Conservation (phyloP, 2,329 filamentous ascomycete species). For the Botrytis cinerea region DNA sequence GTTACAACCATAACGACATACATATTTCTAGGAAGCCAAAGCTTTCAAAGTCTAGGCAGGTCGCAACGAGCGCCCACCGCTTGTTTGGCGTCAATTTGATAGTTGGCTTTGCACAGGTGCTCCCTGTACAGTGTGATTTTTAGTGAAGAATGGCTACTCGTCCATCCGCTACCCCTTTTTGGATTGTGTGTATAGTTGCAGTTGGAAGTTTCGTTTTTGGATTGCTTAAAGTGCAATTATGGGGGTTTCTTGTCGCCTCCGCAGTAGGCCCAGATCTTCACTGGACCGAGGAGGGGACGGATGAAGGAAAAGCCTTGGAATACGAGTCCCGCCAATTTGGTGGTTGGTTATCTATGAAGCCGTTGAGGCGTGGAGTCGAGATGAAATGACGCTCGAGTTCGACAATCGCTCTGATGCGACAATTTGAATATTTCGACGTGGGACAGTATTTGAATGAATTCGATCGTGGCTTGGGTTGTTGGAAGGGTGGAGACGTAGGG, state of each 20-base stretch:
- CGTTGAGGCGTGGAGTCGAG: conserved; percentile 38
- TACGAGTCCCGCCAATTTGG: conserved; percentile 92
- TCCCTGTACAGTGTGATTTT: conserved; percentile 39
- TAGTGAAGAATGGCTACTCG: conserved; percentile 26
- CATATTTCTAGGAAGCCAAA: conserved; percentile 23
- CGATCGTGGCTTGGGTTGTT: conserved; percentile 13
- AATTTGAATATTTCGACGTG: not conserved
- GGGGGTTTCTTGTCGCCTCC: conserved; percentile 97
- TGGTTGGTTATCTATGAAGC: conserved; percentile 50
- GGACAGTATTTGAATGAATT: conserved; percentile 11
- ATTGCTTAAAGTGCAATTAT: conserved; percentile 64
- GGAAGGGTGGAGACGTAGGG: not conserved
- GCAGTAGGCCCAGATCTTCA: conserved; percentile 85
- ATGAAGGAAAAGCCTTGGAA: conserved; percentile 70
- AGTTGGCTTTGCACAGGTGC: conserved; percentile 43
- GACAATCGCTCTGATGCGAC: not conserved
- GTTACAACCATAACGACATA: not conserved
- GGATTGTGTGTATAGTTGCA: conserved; percentile 21
- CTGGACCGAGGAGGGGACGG: conserved; percentile 87
- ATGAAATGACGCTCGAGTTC: not conserved
- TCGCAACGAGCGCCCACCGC: conserved; percentile 57
- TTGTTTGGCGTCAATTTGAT: conserved; percentile 53
- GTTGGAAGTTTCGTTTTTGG: conserved; percentile 23
- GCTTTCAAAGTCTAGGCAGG: conserved; percentile 45
- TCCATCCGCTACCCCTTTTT: conserved; percentile 31